A percentile compares a stretch with the other conserved stretches of the same genome.
Conservation (phyloP, 805 yeast species). For the Lachancea cidri region DNA sequence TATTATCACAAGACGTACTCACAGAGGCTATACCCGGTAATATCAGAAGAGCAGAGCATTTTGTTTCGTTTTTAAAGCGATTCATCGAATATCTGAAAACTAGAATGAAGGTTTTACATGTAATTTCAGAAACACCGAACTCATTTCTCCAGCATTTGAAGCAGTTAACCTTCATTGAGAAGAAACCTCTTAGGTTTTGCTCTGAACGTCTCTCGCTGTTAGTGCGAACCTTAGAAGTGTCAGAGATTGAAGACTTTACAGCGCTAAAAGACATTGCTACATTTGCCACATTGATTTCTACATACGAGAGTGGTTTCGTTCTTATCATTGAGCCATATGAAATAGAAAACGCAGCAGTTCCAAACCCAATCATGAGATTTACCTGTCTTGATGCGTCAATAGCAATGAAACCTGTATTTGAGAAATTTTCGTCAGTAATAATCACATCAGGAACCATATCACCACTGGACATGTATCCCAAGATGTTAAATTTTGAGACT, state of each 20-base stretch:
- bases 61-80: constrained; percentile 85
- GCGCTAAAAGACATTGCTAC: constrained; percentile 95
- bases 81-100: constrained; percentile 93
- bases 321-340: constrained; percentile 94
- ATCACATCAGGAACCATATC: constrained; percentile 98
- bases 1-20: constrained; percentile 74
- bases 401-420: constrained; percentile 96
- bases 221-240: constrained; percentile 82
- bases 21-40: constrained; percentile 97
- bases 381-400: constrained; percentile 96
- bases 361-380: constrained; percentile 90
- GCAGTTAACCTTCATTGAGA: constrained; percentile 86
- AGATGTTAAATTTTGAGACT: constrained; percentile 90
- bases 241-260: constrained; percentile 84
- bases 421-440: constrained; percentile 83
- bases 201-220: constrained; percentile 84
- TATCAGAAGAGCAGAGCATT: constrained; percentile 94
- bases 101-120: constrained; percentile 95
- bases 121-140: constrained; percentile 94
- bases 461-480: constrained; percentile 97
- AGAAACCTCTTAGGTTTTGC: constrained; percentile 87
- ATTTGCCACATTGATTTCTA: constrained; percentile 91
- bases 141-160: constrained; percentile 90
- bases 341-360: constrained; percentile 91
- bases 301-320: constrained; percentile 90